These are phyloP conservation scores for Trichoderma asperelloides DNA, from an alignment of 495 filamentous ascomycete genomes.

Conservation along the genomic window DNA sequence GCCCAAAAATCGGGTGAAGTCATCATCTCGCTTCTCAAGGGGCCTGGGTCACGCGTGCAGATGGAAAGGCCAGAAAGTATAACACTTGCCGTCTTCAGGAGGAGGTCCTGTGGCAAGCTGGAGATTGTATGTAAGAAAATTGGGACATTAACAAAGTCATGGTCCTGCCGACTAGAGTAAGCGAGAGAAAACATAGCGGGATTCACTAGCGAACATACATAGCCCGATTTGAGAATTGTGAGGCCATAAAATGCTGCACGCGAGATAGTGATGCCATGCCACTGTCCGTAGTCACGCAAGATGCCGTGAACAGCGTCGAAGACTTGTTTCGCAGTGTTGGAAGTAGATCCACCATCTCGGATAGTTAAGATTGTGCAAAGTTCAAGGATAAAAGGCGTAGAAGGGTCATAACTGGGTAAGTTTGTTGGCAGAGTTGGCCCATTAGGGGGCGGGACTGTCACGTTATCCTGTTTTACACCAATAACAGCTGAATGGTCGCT, in stretches of 20 bases:
- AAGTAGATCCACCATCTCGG: slow-evolving; percentile 63
- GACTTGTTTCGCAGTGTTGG: slow-evolving; percentile 63
- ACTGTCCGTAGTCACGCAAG: slow-evolving; percentile 64
- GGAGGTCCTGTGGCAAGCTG: slow-evolving; percentile 64
- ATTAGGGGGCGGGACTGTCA: slow-evolving; percentile 48
- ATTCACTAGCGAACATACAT: slow-evolving; percentile 48
- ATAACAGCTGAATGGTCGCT: slow-evolving; percentile 74
- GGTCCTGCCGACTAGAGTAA: slow-evolving; percentile 44
- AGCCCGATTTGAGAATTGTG: slow-evolving; percentile 72
- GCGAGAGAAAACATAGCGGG: neutral
- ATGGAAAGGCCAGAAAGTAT: slow-evolving; percentile 69
- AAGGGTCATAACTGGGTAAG: slow-evolving; percentile 71
- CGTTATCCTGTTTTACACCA: slow-evolving; percentile 74
- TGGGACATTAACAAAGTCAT: slow-evolving; percentile 85
- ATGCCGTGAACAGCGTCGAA: slow-evolving; percentile 72
- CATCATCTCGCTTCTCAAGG: slow-evolving; percentile 82
- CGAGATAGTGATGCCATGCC: slow-evolving; percentile 73
- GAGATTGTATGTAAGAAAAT: slow-evolving; percentile 88
- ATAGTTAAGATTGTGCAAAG: slow-evolving; percentile 78
- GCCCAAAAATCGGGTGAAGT: slow-evolving; percentile 97
- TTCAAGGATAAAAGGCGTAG: slow-evolving; percentile 79
- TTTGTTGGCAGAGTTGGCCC: slow-evolving; percentile 42
- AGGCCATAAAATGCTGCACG: slow-evolving; percentile 81
- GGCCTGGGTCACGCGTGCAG: slow-evolving; percentile 66
- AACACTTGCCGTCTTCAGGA: slow-evolving; percentile 65